Conservation (phyloP, 2,329 filamentous ascomycete genomes). For the Madurella mycetomatis region DNA sequence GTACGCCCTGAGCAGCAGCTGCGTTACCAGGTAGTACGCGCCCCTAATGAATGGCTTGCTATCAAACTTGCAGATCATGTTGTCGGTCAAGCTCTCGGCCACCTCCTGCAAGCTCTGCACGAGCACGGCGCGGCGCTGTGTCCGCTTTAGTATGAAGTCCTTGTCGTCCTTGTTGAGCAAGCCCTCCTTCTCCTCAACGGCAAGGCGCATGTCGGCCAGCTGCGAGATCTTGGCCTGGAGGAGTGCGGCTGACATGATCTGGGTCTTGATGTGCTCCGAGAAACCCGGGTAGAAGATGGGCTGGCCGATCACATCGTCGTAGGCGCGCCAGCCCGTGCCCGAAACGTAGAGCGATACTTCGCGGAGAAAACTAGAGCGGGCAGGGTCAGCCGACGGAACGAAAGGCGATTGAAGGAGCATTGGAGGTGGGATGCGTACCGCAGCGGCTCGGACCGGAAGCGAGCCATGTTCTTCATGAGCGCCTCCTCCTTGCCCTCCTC, state of each 20-base stretch:
- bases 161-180: constrained; percentile 54
- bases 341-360: constrained; percentile 92
- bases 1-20: constrained; percentile 87
- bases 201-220: constrained; percentile 69
- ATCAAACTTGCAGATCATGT: constrained; percentile 99
- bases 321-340: constrained; percentile 90
- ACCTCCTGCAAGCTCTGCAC: constrained; percentile 72
- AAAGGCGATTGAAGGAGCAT: background rate
- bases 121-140: constrained; percentile 58
- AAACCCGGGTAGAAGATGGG: constrained; percentile 92
- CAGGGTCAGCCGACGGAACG: background rate
- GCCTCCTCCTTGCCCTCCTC: constrained; percentile 65
- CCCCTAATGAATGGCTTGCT: constrained; percentile 87
- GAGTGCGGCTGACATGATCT: constrained; percentile 70
- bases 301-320: constrained; percentile 85
- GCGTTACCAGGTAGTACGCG: constrained; percentile 84
- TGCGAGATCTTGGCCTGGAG: constrained; percentile 70
- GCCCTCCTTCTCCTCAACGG: constrained; percentile 72
- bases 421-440: constrained; percentile 41
- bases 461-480: constrained; percentile 76
- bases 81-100: constrained; percentile 79
- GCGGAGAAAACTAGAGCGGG: constrained; percentile 66
- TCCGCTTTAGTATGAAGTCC: constrained; percentile 49
- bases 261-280: constrained; percentile 79
- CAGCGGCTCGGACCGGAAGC: constrained; percentile 69